Conservation (phyloP, 2,329 filamentous ascomycete species). For the Aspergillus hiratsukae region DNA sequence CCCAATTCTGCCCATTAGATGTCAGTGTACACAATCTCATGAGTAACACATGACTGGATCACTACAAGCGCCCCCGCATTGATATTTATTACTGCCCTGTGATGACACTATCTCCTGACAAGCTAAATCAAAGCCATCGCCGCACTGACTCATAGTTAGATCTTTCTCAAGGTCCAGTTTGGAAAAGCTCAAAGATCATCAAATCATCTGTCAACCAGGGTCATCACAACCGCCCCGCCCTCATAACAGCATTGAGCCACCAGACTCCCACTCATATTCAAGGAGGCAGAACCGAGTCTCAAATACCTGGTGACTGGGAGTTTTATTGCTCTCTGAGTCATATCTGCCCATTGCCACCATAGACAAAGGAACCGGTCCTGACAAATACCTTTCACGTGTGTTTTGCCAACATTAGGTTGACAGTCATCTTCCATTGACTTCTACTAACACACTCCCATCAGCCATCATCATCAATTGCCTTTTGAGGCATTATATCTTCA, state of each 20-base stretch:
- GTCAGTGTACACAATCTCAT: not conserved
- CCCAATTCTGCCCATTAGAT: not conserved
- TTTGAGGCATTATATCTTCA: constrained; percentile 2
- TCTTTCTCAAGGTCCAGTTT: not conserved
- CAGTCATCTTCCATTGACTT: constrained; percentile 23
- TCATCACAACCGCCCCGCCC: not conserved
- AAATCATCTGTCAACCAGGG: not conserved
- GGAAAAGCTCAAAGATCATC: not conserved
- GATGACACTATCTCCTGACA: not conserved
- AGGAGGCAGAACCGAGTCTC: not conserved
- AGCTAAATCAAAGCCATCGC: not conserved
- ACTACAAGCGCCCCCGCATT: not conserved
- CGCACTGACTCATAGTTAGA: not conserved
- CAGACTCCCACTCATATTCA: not conserved
- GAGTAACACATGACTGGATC: not conserved
- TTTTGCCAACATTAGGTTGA: constrained; percentile 6
- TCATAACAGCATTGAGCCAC: not conserved
- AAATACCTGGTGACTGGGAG: not conserved
- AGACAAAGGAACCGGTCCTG: constrained; percentile 9
- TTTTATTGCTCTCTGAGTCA: not conserved
- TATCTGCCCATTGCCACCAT: constrained; percentile 8
- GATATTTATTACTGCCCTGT: not conserved
- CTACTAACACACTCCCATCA: constrained; percentile 19
- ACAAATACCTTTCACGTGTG: constrained; percentile 19
- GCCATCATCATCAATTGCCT: constrained; percentile 17